phyloP scores from a whole-genome alignment of 495 filamentous ascomycete species.

The Xylaria venustula region DNA sequence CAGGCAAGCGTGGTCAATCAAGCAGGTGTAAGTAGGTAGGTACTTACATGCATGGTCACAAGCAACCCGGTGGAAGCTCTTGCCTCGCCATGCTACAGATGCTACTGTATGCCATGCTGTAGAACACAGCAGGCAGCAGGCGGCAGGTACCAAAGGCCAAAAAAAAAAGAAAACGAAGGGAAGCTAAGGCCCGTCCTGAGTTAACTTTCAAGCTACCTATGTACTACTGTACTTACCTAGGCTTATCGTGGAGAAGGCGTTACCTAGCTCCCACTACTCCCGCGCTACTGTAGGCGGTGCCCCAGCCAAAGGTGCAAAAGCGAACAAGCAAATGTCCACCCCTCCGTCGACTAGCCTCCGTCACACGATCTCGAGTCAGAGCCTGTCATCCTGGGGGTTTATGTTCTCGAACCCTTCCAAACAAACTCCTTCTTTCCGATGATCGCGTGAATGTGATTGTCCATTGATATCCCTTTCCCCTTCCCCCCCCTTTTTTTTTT shows the following conservation, averaged over 20 bases:
- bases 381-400: neutral
- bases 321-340: neutral
- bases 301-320: too few species aligned
- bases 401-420: neutral
- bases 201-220: neutral
- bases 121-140: too few species aligned
- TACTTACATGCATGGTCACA: too few species aligned
- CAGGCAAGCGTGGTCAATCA: too few species aligned
- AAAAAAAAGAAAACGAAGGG: too few species aligned
- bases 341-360: constrained; percentile 1
- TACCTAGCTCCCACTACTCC: too few species aligned
- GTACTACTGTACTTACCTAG: neutral
- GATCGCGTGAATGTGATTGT: neutral
- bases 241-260: neutral
- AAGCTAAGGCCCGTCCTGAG: too few species aligned
- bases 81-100: neutral
- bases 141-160: too few species aligned
- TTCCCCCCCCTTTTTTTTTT: neutral
- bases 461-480: neutral
- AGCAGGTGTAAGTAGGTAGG: too few species aligned
- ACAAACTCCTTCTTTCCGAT: neutral
- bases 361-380: constrained; percentile 13
- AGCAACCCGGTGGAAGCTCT: constrained; percentile 4
- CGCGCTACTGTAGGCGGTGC: too few species aligned
- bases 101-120: too few species aligned